Evolutionary conservation across 169 alveolate genomes (phyloP), one percentile per base, ranked within the genome.

Genomic region (Plasmodium gallinaceum): DNA sequence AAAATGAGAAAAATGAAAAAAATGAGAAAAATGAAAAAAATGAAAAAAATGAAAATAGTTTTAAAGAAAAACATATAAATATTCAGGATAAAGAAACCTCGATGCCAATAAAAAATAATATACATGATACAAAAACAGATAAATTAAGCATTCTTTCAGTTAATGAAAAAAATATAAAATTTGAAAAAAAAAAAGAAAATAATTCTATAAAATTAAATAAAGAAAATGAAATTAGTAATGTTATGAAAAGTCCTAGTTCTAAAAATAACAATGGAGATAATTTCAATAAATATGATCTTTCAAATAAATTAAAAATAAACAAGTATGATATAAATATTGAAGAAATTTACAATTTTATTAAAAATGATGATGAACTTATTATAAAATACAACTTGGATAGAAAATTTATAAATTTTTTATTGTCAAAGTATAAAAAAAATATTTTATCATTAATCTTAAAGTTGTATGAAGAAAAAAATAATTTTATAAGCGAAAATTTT

Each of bases 281-380:
- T 39, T 32, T 18, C 32, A 75, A 61, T 18, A 46, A 26, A 66
- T 46, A 54, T 0, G 83, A 80, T 52, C 6, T 7, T 12, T 9
- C 48, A 16, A 68, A 52, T 60, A 80, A 66, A 68, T 20, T 80
- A 66, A 80, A 80, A 68, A 80, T 66, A 32, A 80, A 65, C 43
- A 66, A 66, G 66, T 42, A 16, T 22, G 73, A 80, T 26, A 54
- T 80, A 48, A 80, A 45, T 46, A 80, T 80, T 39, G 73, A 68
- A 80, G 85, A 80, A 65, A 69, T 80, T 66, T 39, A 80, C 14
- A 14, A 61, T 24, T 80, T 37, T 39, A 80, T 80, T 57, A 80
- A 80, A 80, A 80, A 80, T 70, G 90, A 80, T 45, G 46, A 80
- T 54, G 72, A 66, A 37, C 90, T 80, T 57, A 80, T 80, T 51